These are phyloP conservation scores for Mrakia blollopis DNA, from an alignment of 768 basidiomycete genomes.

Conservation along the genomic window DNA sequence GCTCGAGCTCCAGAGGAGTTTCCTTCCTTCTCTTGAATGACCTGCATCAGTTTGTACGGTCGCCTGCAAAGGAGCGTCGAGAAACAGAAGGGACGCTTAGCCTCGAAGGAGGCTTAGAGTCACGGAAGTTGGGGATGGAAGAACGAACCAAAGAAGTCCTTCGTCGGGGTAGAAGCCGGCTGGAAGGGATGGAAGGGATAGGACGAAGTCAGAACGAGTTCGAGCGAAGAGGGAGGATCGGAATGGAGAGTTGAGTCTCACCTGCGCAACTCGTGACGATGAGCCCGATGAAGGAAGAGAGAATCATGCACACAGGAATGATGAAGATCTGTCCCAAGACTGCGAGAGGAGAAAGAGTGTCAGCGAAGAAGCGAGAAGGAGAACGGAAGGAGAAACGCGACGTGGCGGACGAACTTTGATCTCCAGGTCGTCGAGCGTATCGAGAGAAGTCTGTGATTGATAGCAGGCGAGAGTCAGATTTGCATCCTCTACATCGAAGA, in stretches of 20 bases:
- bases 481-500: too few relatives aligned
- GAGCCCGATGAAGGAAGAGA: conserved; percentile 39
- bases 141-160: conserved; percentile 38
- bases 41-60: conserved; percentile 32
- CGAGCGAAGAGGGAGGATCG: not conserved
- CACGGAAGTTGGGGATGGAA: conserved; percentile 6
- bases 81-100: not conserved
- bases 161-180: conserved; percentile 38
- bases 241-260: not conserved
- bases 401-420: conserved; percentile 32
- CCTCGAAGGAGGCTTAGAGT: not conserved
- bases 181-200: not conserved
- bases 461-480: too few relatives aligned
- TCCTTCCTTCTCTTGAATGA: conserved; percentile 28
- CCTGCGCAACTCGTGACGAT: conserved; percentile 39
- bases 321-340: conserved; percentile 30
- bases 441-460: too few relatives aligned
- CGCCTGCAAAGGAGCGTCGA: not conserved
- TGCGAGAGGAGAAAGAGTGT: not conserved
- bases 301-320: conserved; percentile 34
- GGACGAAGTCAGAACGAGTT: not conserved
- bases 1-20: conserved; percentile 38
- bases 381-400: conserved; percentile 17
- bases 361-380: not conserved
- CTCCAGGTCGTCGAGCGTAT: conserved; percentile 16